These are phyloP conservation scores for Diaporthe sp. DNA, from an alignment of 2,329 filamentous ascomycete species.

Conservation along the genomic window DNA sequence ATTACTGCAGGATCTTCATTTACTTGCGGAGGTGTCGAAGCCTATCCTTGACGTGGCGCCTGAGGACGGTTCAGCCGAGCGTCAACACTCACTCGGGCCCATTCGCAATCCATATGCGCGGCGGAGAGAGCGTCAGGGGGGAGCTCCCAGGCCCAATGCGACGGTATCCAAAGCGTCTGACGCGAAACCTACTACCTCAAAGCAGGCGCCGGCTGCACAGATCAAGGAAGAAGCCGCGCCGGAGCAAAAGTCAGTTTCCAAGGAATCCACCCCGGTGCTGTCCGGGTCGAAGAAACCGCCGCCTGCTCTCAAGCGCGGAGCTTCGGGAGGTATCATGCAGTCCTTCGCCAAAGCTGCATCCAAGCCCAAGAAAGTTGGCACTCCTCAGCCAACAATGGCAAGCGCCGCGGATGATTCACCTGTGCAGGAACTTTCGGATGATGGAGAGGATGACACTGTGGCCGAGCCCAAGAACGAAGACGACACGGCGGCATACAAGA, in stretches of 20 bases:
- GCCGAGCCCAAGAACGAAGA: conserved; percentile 54
- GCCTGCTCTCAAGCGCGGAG: conserved; percentile 68
- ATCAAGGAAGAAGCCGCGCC: conserved; percentile 55
- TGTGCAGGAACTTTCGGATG: conserved; percentile 67
- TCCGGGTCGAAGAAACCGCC: conserved; percentile 56
- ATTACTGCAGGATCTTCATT: conserved; percentile 68
- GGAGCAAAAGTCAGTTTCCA: conserved; percentile 50
- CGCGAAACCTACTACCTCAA: conserved; percentile 49
- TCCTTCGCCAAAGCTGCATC: conserved; percentile 78
- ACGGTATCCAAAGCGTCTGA: conserved; percentile 50
- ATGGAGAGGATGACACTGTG: conserved; percentile 68
- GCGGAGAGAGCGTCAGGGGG: conserved; percentile 60
- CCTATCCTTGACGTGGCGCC: conserved; percentile 70
- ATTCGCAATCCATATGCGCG: conserved; percentile 81
- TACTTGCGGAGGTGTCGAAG: conserved; percentile 78
- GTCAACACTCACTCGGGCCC: conserved; percentile 76
- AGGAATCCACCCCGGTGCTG: conserved; percentile 51
- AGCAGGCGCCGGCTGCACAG: conserved; percentile 45
- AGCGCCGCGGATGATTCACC: conserved; percentile 61
- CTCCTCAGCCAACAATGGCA: conserved; percentile 53
- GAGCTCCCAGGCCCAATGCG: conserved; percentile 47
- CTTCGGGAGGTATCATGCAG: conserved; percentile 77
- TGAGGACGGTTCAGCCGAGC: conserved; percentile 71
- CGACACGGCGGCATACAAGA: conserved; percentile 53
- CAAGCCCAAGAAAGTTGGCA: conserved; percentile 64